Base-by-base conservation (phyloP, 1,139 yeast genomes). In the Kodamaea anthophila region DNA sequence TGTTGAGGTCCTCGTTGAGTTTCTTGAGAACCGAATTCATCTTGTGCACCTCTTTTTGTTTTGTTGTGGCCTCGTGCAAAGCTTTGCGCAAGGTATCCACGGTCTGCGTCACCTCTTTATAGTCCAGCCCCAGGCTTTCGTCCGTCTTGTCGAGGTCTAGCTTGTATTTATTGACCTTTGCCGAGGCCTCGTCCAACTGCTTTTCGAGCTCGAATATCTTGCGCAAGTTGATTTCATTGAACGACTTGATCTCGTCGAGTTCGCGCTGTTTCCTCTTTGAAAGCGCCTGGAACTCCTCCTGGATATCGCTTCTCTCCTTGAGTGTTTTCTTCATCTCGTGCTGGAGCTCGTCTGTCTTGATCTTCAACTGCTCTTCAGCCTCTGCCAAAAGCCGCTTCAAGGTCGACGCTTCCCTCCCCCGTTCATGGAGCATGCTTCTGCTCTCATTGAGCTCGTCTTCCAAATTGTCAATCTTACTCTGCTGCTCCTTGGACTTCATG, bases 391-490 rank as follows among this genome's bases (percentile, higher is more conserved):
- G 54, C 37, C 85, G 63, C 40, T 94, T 70, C 56, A 86, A 71
- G 0, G 86, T 77, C 4, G 78, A 65, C 1, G 87, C 67, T 54
- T 91, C 97, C 29, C 88, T 65, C 1, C 81, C 75, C 39, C 94
- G 72, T 42, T 87, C 96, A 45, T 80, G 91, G 6, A 88, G 57
- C 51, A 77, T 65, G 25, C 73, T 70, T 37, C 86, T 72, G 4
- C 84, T 65, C 36, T 88, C 97, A 7, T 72, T 62, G 10, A 88
- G 55, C 45, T 88, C 96, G 36, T 86, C 95, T 42, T 84, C 88
- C 29, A 88, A 54, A 3, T 76, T 70, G 35, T 84, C 91, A 16
- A 74, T 63, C 39, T 74, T 69, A 32, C 65, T 63, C 19, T 67
- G 65, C 4, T 77, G 63, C 43, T 88, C 97, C 38, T 73, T 73